Base-by-base conservation (phyloP, 176 grass and related monocot species). In the Avena sativa region DNA sequence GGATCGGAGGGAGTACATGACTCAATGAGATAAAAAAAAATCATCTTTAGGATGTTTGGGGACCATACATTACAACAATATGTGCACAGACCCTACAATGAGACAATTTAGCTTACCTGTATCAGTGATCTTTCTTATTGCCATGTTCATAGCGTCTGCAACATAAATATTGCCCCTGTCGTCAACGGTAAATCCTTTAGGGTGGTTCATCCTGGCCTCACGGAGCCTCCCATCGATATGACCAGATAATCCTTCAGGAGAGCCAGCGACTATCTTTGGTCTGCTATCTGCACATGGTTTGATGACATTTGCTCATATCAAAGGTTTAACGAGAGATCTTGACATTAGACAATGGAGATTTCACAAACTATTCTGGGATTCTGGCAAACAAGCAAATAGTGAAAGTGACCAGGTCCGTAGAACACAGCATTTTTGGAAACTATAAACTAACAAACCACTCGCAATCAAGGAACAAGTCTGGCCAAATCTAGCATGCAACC, bases 71-170 rank as follows among this genome's bases (percentile, higher is more conserved):
- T 26, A 26, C 12, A 75, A 16, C 26, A 30, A 44, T 32, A 88
- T 82, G 82, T 88, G 71, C 52, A 38, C 14, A 59, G 72, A 79
- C 11, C n/a, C 52, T 46, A 53, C 12, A 58, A 57, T 43, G 15
- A 66, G 79, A 57, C 50, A 80, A 81, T 87, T 86, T 84, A 85
- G 67, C 80, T 74, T 93, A 97, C 97, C 97, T 77, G 92, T 55
- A 89, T 97, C 83, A 79, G 92, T 99, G 87, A 99, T 93, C 76
- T 99, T 99, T 88, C 97, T 97, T 89, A 99, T 93, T 15, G 92
- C 97, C 97, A 99, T 97, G 87, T 99, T 99, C 92, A 93, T 92
- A 74, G 92, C 89, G 44, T 99, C 97, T 32, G 97, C 97, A 64
- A 99, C 91, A 92, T 99, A 99, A 76, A 99, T 97, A 28, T 97